These are phyloP conservation scores for Phanerochaete carnosa DNA, from an alignment of 768 basidiomycete genomes.

Conservation along the genomic window DNA sequence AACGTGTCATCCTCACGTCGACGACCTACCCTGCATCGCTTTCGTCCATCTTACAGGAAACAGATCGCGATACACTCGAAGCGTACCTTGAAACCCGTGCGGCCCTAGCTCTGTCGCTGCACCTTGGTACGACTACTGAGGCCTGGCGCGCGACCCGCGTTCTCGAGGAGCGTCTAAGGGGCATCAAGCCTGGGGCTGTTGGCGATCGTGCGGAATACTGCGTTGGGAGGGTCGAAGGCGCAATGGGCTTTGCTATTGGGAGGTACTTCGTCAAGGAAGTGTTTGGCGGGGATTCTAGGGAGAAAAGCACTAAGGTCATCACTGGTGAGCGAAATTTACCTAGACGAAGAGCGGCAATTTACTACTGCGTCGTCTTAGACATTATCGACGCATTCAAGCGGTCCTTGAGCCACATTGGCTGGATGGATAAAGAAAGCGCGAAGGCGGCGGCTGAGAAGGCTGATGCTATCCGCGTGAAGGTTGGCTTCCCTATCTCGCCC, in stretches of 20 bases:
- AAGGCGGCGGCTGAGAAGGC: slow-evolving; percentile 85
- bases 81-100: slow-evolving; percentile 85
- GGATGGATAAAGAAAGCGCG: slow-evolving; percentile 90
- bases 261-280: slow-evolving; percentile 86
- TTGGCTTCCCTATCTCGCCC: slow-evolving; percentile 89
- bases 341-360: not conserved
- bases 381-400: slow-evolving; percentile 82
- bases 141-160: slow-evolving; percentile 74
- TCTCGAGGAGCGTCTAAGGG: slow-evolving; percentile 70
- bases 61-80: slow-evolving; percentile 69
- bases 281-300: slow-evolving; percentile 74
- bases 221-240: slow-evolving; percentile 62
- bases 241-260: slow-evolving; percentile 87
- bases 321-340: slow-evolving; percentile 41
- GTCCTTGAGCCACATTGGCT: slow-evolving; percentile 69
- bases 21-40: slow-evolving; percentile 73
- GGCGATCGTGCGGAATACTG: slow-evolving; percentile 86
- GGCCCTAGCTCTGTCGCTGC: slow-evolving; percentile 62
- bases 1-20: slow-evolving; percentile 76
- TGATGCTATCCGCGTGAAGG: slow-evolving; percentile 80
- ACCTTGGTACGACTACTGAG: slow-evolving; percentile 71
- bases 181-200: slow-evolving; percentile 83
- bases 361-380: slow-evolving; percentile 38
- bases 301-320: slow-evolving; percentile 82
- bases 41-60: slow-evolving; percentile 62